Percentiles rank a stretch among this genome's conserved stretches.
These are phyloP conservation scores for Cymbopogon flexuosus DNA, from an alignment of 202 grass and related monocot species.

Conservation along the genomic window DNA sequence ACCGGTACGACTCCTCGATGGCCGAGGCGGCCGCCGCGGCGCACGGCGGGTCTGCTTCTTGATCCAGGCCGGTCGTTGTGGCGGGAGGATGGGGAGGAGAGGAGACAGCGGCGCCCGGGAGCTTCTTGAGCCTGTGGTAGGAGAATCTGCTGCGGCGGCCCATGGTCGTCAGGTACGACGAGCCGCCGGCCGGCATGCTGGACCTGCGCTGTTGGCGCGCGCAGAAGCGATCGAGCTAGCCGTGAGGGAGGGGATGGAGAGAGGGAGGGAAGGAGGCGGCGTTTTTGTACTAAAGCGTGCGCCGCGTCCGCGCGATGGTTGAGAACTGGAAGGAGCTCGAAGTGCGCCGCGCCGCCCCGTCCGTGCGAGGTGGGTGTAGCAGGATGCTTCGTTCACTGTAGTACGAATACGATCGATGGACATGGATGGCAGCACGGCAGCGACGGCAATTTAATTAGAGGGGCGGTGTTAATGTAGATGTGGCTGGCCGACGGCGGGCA, in stretches of 20 bases:
- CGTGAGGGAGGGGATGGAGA: background rate
- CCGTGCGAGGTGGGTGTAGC: background rate
- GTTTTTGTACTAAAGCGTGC: background rate
- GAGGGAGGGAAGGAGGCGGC: background rate
- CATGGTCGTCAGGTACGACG: slow-evolving; percentile 19
- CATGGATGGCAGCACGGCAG: background rate
- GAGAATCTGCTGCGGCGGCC: slow-evolving; percentile 31
- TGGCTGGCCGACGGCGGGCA: background rate
- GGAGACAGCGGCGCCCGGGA: background rate
- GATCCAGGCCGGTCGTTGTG: background rate
- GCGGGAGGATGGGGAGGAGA: background rate
- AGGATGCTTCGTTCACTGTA: background rate
- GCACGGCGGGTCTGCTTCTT: background rate
- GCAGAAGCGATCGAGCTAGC: background rate
- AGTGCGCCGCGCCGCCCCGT: background rate
- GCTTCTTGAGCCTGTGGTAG: slow-evolving; percentile 60
- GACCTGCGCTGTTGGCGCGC: background rate
- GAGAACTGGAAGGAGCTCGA: no score
- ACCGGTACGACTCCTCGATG: slow-evolving; percentile 22
- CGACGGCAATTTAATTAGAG: slow-evolving; percentile 2
- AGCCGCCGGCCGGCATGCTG: background rate
- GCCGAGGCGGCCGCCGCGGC: background rate
- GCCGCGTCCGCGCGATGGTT: no score
- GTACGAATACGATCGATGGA: background rate
- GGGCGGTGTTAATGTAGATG: background rate